A percentile compares a stretch with the other conserved stretches of the same genome.
Conservation (phyloP, 345 rosid species). For the Brassica cretica region DNA sequence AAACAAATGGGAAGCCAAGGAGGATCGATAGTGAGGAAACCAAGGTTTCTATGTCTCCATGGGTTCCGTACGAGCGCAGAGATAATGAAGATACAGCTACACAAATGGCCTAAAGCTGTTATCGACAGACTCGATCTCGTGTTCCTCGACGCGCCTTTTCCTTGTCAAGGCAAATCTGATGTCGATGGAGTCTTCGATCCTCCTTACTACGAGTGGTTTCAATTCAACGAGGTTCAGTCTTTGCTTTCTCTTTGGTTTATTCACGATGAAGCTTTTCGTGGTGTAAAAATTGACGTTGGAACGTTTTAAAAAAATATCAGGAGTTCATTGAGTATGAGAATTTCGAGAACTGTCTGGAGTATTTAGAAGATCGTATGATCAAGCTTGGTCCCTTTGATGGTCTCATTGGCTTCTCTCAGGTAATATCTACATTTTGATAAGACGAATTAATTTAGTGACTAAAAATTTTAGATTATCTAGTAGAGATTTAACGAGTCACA, state of each 20-base stretch:
- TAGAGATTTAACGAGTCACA: neutral
- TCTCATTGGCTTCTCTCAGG: constrained; percentile 88
- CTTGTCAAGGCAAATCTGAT: constrained; percentile 72
- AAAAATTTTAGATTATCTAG: neutral
- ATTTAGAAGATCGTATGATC: constrained; percentile 62
- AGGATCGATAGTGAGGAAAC: constrained; percentile 45
- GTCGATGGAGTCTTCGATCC: constrained; percentile 87
- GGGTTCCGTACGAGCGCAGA: constrained; percentile 89
- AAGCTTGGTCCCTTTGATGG: constrained; percentile 85
- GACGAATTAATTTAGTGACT: neutral
- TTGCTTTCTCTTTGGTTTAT: neutral
- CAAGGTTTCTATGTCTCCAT: constrained; percentile 75
- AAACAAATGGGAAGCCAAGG: constrained; percentile 52
- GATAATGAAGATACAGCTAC: constrained; percentile 65
- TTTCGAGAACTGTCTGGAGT: constrained; percentile 68
- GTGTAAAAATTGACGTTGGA: neutral
- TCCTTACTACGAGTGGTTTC: constrained; percentile 97
- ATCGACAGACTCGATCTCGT: constrained; percentile 62
- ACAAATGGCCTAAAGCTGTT: constrained; percentile 73
- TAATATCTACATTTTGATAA: constrained; percentile 23
- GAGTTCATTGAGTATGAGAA: constrained; percentile 69
- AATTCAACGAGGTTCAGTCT: constrained; percentile 63
- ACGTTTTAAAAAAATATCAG: constrained; percentile 36
- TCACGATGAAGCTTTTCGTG: neutral
- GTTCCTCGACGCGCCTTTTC: constrained; percentile 64